Evolutionary conservation across 345 rosid species (phyloP).

Genomic region (rapeseed (Brassica napus)): Da-Ae NC_063434.1:774501-775000

Average conservation of each 20-base stretch:
- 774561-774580: constrained; percentile 11
- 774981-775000: neutral
- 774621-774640: constrained; percentile 37
- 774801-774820: constrained; percentile 11
- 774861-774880: neutral
- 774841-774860: neutral
- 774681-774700: constrained; percentile 22
- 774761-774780: constrained; percentile 19
- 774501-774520: neutral
- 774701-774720: constrained; percentile 6
- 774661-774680: neutral
- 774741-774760: constrained; percentile 20
- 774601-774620: constrained; percentile 35
- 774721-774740: constrained; percentile 19
- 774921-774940: too few species aligned
- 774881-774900: too few species aligned
- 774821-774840: constrained; percentile 9
- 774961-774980: too few species aligned
- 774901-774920: too few species aligned
- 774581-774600: constrained; percentile 19
- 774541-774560: constrained; percentile 25
- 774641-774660: constrained; percentile 14
- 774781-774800: neutral
- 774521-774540: constrained; percentile 40
- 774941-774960: too few species aligned